These are phyloP conservation scores for Penicillium sp. DNA, from an alignment of 2,329 filamentous ascomycete genomes.

Conservation along the genomic window DNA sequence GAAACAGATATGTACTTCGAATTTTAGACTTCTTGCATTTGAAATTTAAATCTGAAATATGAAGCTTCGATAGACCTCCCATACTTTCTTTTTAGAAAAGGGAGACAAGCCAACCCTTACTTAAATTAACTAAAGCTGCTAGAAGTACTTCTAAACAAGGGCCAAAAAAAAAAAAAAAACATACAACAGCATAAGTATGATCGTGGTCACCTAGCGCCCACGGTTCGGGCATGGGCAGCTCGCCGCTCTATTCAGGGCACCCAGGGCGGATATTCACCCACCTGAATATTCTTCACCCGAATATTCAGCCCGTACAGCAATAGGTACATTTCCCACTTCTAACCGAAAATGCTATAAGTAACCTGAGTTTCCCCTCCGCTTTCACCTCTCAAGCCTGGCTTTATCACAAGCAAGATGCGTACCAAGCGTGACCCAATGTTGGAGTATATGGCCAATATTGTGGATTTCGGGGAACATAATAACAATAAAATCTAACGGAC, in stretches of 20 bases:
- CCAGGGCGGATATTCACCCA: not conserved
- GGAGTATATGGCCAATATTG: not conserved
- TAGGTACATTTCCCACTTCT: not conserved
- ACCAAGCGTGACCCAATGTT: not conserved
- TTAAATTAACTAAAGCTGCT: too few relatives aligned
- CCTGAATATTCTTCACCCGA: not conserved
- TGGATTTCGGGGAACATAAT: not conserved
- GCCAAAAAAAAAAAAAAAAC: not conserved
- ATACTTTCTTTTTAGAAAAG: too few relatives aligned
- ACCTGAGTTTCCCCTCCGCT: not conserved
- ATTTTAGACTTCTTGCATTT: too few relatives aligned
- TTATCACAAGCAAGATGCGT: not conserved
- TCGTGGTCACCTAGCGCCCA: not conserved
- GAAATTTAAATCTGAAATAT: too few relatives aligned
- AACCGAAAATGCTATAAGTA: not conserved
- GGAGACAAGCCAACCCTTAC: too few relatives aligned
- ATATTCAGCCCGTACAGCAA: not conserved
- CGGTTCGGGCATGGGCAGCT: not conserved
- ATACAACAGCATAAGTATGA: not conserved
- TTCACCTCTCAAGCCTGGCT: not conserved
- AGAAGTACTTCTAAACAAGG: too few relatives aligned
- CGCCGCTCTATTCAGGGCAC: constrained; percentile 1
- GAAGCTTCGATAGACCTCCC: too few relatives aligned
- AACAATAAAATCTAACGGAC: not conserved
- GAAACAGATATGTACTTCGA: too few relatives aligned